Percentiles rank a stretch among this genome's conserved stretches.
phyloP scores from a whole-genome alignment of 2,329 filamentous ascomycete genomes.

The Chaetomium globosum region DNA sequence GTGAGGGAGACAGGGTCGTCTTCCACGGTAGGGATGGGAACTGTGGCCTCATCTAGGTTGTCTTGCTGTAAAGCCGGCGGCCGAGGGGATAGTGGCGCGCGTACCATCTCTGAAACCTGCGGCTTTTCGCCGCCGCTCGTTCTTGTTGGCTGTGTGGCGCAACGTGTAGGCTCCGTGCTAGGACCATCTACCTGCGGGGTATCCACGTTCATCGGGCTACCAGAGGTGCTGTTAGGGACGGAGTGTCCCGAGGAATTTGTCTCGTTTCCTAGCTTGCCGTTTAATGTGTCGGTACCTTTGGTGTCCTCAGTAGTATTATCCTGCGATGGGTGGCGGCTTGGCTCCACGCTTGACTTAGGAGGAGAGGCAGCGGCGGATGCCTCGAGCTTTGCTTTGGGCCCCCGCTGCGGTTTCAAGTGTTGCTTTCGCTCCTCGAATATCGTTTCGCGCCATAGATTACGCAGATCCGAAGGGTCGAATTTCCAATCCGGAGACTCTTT shows the following conservation, averaged over 20 bases:
- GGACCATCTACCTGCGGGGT: not conserved
- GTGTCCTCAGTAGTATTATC: constrained; percentile 4
- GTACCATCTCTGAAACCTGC: not conserved
- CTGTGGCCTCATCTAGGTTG: constrained; percentile 4
- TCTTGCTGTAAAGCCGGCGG: not conserved
- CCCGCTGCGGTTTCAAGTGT: constrained; percentile 53
- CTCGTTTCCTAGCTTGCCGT: not conserved
- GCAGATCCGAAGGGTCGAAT: constrained; percentile 63
- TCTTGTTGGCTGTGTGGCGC: not conserved
- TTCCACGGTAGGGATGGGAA: constrained; percentile 1
- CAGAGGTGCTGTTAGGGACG: not conserved
- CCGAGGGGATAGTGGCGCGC: not conserved
- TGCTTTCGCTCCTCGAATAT: constrained; percentile 65
- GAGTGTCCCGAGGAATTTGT: not conserved
- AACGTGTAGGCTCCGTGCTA: not conserved
- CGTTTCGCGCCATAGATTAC: constrained; percentile 65
- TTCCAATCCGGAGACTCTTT: constrained; percentile 55
- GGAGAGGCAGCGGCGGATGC: not conserved
- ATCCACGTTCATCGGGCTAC: not conserved
- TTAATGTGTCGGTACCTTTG: not conserved
- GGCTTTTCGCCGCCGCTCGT: not conserved
- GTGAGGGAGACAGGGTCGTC: constrained; percentile 14
- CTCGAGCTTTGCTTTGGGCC: constrained; percentile 41
- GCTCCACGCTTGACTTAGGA: constrained; percentile 32
- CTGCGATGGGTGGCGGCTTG: constrained; percentile 9